Percentiles rank a stretch among this genome's conserved stretches.
These are phyloP conservation scores for Hypoxylon cercidicola DNA, from an alignment of 495 filamentous ascomycete species.

Conservation along the genomic window DNA sequence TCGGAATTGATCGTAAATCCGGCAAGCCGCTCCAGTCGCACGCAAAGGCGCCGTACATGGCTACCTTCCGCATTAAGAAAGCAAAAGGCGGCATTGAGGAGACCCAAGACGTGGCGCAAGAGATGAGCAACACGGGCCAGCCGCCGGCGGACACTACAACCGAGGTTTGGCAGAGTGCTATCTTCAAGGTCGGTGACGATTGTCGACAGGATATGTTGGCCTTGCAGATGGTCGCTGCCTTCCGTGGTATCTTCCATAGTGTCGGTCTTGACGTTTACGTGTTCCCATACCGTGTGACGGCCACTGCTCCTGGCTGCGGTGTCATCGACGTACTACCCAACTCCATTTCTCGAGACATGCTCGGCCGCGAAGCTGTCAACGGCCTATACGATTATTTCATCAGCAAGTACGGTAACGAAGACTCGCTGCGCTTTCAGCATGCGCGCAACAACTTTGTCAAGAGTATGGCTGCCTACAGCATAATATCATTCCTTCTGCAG, in stretches of 20 bases:
- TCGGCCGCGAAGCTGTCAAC: conserved; percentile 96
- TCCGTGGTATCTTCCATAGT: conserved; percentile 93
- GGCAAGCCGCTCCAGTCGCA: conserved; percentile 97
- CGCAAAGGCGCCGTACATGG: conserved; percentile 98
- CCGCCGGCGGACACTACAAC: conserved; percentile 64
- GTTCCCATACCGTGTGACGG: conserved; percentile 96
- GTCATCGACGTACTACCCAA: conserved; percentile 98
- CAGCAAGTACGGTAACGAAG: conserved; percentile 95
- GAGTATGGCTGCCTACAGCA: conserved; percentile 99
- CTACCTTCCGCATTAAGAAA: conserved; percentile 95
- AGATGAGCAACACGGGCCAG: conserved; percentile 46
- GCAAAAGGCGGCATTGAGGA: conserved; percentile 64
- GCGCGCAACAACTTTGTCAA: conserved; percentile 98
- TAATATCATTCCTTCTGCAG: conserved; percentile 95
- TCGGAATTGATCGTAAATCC: conserved; percentile 97
- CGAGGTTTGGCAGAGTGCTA: conserved; percentile 98
- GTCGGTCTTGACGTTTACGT: conserved; percentile 97
- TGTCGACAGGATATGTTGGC: conserved; percentile 97
- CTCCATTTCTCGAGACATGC: conserved; percentile 97
- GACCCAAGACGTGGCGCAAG: conserved; percentile 56
- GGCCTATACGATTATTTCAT: conserved; percentile 98
- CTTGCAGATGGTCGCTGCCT: conserved; percentile 96
- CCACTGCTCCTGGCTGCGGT: conserved; percentile 97
- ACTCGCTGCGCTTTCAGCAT: conserved; percentile 92
- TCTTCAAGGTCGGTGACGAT: conserved; percentile 99